phyloP scores from a whole-genome alignment of 1,284 basidiomycete genomes.

The Ustilago trichophora region DNA sequence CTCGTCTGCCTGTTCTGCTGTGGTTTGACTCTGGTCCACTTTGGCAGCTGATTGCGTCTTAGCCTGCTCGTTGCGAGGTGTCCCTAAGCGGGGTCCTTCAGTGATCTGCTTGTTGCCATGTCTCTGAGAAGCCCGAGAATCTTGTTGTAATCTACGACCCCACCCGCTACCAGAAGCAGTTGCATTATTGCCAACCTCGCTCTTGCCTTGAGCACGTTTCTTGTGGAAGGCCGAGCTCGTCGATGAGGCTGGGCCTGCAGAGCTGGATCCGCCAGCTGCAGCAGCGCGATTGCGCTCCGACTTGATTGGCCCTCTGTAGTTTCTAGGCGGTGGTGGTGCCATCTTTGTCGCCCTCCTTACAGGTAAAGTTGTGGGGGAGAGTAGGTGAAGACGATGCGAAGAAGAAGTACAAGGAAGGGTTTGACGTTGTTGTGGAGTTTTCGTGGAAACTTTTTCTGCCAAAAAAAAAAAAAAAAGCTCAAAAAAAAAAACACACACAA shows the following conservation, averaged over 20 bases:
- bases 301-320: constrained; percentile 25
- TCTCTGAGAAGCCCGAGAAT: not conserved
- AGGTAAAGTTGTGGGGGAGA: not conserved
- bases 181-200: not conserved
- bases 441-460: constrained; percentile 11
- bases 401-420: not conserved
- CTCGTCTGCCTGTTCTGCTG: not conserved
- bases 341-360: constrained; percentile 1
- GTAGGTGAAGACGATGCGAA: not conserved
- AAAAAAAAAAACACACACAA: too few relatives aligned
- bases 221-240: constrained; percentile 38
- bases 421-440: constrained; percentile 23
- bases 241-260: constrained; percentile 9
- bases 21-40: not conserved
- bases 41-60: not conserved
- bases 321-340: not conserved
- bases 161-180: constrained; percentile 9
- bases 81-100: too few relatives aligned
- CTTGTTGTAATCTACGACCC: not conserved
- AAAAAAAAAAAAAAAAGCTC: constrained; percentile 1
- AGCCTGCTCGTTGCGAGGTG: not conserved
- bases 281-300: constrained; percentile 38
- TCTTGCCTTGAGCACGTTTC: constrained; percentile 27
- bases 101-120: not conserved
- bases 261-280: constrained; percentile 1